Percentiles rank a stretch among this genome's conserved stretches.
These are phyloP conservation scores for Quercus lobata DNA, from an alignment of 331 rosid genomes.

Conservation along the genomic window DNA sequence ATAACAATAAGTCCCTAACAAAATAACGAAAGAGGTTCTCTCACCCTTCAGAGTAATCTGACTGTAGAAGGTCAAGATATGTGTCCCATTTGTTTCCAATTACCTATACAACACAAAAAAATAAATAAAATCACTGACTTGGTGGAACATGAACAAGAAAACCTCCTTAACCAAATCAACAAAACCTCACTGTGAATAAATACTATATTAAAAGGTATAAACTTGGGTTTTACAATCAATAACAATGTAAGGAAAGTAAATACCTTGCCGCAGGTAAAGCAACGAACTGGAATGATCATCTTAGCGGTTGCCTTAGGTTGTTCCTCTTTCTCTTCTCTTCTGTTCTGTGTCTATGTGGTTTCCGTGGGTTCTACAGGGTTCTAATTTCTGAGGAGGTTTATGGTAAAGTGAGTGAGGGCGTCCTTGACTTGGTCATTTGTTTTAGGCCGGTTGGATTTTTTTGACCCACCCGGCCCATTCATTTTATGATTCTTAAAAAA, in stretches of 20 bases:
- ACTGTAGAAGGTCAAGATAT: constrained; percentile 68
- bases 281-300: constrained; percentile 91
- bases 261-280: constrained; percentile 94
- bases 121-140: too few relatives aligned
- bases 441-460: too few relatives aligned
- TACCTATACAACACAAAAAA: constrained; percentile 33
- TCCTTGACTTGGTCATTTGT: too few relatives aligned
- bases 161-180: too few relatives aligned
- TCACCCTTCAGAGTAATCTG: constrained; percentile 73
- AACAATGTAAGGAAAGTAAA: not conserved
- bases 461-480: too few relatives aligned
- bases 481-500: too few relatives aligned
- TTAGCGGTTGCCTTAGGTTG: not conserved
- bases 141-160: too few relatives aligned
- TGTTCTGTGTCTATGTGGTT: too few relatives aligned
- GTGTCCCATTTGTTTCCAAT: constrained; percentile 77
- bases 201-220: not conserved
- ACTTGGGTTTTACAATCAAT: not conserved
- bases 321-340: not conserved
- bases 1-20: not conserved
- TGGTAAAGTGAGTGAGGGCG: too few relatives aligned
- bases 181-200: too few relatives aligned
- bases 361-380: too few relatives aligned
- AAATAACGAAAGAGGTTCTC: not conserved
- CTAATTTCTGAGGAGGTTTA: too few relatives aligned